These are phyloP conservation scores for Rutstroemia sp. DNA, from an alignment of 2,329 filamentous ascomycete species.

Conservation along the genomic window DNA sequence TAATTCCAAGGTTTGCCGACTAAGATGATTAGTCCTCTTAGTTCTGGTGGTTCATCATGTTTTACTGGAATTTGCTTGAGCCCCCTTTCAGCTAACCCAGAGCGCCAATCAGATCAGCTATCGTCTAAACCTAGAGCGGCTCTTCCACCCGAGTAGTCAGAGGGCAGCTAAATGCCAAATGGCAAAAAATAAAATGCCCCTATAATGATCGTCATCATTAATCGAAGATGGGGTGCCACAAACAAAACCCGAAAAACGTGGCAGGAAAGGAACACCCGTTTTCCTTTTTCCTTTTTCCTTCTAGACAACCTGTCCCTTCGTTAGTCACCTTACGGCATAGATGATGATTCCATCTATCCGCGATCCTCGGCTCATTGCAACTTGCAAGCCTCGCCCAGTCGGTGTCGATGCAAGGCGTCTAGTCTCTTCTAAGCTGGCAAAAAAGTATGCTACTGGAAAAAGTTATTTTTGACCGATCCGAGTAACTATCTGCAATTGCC, in stretches of 20 bases:
- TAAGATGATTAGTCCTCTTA: background rate
- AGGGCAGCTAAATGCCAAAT: no score
- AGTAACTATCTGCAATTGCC: no score
- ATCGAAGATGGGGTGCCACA: constrained; percentile 6
- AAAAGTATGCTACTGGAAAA: no score
- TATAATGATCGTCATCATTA: constrained; percentile 5
- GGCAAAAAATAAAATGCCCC: background rate
- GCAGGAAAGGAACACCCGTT: background rate
- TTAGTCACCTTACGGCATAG: background rate
- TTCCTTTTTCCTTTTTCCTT: background rate
- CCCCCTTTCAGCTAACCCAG: constrained; percentile 2
- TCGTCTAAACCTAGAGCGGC: no score
- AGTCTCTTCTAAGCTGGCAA: no score
- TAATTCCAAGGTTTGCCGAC: background rate
- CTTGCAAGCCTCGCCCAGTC: no score
- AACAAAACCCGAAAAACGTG: constrained; percentile 1
- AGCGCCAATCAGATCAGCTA: background rate
- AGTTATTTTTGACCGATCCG: no score
- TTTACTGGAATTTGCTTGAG: background rate
- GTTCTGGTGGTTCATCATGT: no score
- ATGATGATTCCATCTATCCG: background rate
- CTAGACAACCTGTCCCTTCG: background rate
- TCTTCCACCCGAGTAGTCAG: no score
- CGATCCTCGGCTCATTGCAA: no score
- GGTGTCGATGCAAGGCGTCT: no score